Base-by-base conservation (phyloP, 2,329 filamentous ascomycete species). In the Tetracladium maxilliforme region DNA sequence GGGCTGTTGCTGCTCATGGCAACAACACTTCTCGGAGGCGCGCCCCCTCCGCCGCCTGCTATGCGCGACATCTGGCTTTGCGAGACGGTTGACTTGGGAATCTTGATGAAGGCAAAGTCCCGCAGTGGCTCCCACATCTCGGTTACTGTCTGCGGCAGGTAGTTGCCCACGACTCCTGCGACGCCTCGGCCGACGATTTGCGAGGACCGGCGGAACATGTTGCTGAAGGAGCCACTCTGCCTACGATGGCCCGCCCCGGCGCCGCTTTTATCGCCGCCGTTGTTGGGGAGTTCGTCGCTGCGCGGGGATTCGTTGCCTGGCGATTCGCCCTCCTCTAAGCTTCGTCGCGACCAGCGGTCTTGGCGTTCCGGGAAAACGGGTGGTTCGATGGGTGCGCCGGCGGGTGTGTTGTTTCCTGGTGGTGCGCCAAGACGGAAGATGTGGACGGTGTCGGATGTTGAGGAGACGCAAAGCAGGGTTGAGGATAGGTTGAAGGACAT, bases 401-500 rank as follows among this genome's bases (percentile, higher is more conserved):
- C 41, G 34, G 21, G 30, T 40, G 13, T 30, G 19, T 13, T 41
- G 37, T 18, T 32, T 41, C 11, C 37, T 34, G 47, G 44, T 4
- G 57, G 51, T 26, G 52, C 58, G 26, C 58, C 60, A 12, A 98
- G 63, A 27, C 86, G 82, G 58, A 98, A 98, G 25, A 98, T 84
- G 47, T 98, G 90, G 7, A 98, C 77, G 0, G 90, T 98, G 43
- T 98, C 90, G 1, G 86, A 92, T 2, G 84, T 86, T 4, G 87
- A 95, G 5, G 90, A 95, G 20, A 98, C 86, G 43, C 86, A 94
- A 18, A 98, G 68, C 8, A 98, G 61, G 2, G 86, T 93, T 3
- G 86, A 92, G 30, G 80, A 84, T 24, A 84, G 74, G 49, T 98
- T 98, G 56, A 98, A 98, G 2, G 86, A 92, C 84, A 98, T 94